Conservation (phyloP, 2,329 filamentous ascomycete species). For the Microsporum ferrugineum region DNA sequence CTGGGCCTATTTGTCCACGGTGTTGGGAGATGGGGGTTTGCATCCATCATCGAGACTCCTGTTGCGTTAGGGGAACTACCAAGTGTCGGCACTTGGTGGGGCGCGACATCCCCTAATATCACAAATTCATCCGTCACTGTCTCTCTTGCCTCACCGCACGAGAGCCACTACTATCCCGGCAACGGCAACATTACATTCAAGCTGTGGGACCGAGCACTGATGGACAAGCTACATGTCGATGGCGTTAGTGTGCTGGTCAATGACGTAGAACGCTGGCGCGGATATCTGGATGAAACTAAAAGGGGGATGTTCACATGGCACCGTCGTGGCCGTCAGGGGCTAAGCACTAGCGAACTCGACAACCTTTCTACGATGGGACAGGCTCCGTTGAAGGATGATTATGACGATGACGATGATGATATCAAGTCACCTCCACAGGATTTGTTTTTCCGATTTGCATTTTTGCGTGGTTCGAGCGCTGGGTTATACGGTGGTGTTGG, state of each 20-base stretch:
- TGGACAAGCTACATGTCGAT: constrained; percentile 36
- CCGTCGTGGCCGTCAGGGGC: constrained; percentile 29
- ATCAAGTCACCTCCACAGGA: constrained; percentile 26
- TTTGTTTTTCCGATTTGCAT: constrained; percentile 39
- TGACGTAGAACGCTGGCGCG: constrained; percentile 51
- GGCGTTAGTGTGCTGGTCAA: constrained; percentile 52
- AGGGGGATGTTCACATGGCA: constrained; percentile 42
- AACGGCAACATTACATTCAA: constrained; percentile 38
- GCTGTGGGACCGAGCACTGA: constrained; percentile 32
- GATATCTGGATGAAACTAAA: constrained; percentile 42
- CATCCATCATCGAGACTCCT: constrained; percentile 73
- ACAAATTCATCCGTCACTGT: constrained; percentile 36
- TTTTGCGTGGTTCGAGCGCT: constrained; percentile 31
- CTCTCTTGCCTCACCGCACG: constrained; percentile 30
- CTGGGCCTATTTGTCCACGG: constrained; percentile 91
- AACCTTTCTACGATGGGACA: constrained; percentile 11
- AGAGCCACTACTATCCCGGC: constrained; percentile 17
- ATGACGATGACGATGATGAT: constrained; percentile 7
- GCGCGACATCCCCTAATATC: constrained; percentile 42
- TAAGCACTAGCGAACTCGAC: constrained; percentile 22
- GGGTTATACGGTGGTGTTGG: constrained; percentile 30
- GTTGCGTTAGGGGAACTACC: constrained; percentile 48
- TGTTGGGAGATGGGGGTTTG: constrained; percentile 87
- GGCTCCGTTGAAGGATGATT: neutral
- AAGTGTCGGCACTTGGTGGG: constrained; percentile 34